A percentile compares a stretch with the other conserved stretches of the same genome.
Evolutionary conservation across 192 early-diverging fungal species (phyloP).

Genomic region (Chytriomyces sp.): DNA sequence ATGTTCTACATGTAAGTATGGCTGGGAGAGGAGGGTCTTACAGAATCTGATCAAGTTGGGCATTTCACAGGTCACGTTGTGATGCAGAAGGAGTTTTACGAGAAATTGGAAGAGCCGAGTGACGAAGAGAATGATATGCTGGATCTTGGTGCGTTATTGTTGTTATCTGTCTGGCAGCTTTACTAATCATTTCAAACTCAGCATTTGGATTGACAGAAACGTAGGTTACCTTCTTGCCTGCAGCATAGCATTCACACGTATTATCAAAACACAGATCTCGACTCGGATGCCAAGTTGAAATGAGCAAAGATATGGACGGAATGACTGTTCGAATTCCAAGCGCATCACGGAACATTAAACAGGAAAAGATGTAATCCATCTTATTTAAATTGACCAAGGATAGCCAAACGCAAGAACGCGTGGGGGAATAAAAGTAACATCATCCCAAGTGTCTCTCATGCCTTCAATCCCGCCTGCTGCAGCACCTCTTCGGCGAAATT

Average conservation of each 20-base stretch:
- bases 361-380: constrained; percentile 35
- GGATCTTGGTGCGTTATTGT: constrained; percentile 60
- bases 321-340: constrained; percentile 86
- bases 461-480: constrained; percentile 51
- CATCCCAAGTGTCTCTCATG: not conserved
- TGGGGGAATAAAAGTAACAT: too few species aligned
- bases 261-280: constrained; percentile 65
- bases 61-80: constrained; percentile 74
- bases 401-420: too few species aligned
- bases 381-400: not conserved
- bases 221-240: constrained; percentile 51
- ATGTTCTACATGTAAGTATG: constrained; percentile 73
- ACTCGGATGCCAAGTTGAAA: constrained; percentile 89
- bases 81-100: constrained; percentile 77
- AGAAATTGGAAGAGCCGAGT: constrained; percentile 86
- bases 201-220: constrained; percentile 96
- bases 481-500: constrained; percentile 86
- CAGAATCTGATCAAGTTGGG: too few species aligned
- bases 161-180: too few species aligned
- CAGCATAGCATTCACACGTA: too few species aligned
- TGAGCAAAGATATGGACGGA: constrained; percentile 86
- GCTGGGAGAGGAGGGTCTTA: too few species aligned
- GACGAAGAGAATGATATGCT: constrained; percentile 99
- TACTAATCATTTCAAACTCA: too few species aligned
- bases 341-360: constrained; percentile 85